Evolutionary conservation across 169 alveolate species (phyloP).

Genomic region (Eimeria sp.): DNA sequence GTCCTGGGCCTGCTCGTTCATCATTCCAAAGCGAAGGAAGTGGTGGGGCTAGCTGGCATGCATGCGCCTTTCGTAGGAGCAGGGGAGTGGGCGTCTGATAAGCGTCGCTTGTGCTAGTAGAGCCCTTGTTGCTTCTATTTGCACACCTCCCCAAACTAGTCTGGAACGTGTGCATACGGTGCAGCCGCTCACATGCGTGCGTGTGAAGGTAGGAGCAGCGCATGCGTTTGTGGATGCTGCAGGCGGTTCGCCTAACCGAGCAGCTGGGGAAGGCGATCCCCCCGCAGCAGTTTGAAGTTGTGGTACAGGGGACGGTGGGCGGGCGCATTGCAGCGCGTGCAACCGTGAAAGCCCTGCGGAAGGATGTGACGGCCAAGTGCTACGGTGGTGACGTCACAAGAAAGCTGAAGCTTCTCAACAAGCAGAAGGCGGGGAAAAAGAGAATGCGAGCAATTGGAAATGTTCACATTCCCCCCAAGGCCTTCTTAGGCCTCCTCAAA

Average conservation of each 20-base stretch:
- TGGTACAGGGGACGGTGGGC: constrained; percentile 92
- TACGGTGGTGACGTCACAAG: constrained; percentile 98
- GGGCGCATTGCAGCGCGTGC: constrained; percentile 94
- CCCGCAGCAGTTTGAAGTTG: constrained; percentile 93
- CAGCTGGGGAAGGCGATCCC: constrained; percentile 91
- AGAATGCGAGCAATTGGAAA: constrained; percentile 67
- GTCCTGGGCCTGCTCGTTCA: constrained; percentile 69
- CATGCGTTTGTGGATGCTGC: constrained; percentile 29
- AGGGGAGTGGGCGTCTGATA: not conserved
- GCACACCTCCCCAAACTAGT: not conserved
- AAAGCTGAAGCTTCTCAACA: constrained; percentile 94
- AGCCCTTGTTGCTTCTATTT: not conserved
- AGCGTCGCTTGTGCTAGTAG: not conserved
- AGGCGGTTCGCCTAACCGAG: constrained; percentile 62
- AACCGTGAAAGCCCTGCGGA: constrained; percentile 92
- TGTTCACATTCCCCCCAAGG: constrained; percentile 72
- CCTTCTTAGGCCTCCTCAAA: constrained; percentile 74
- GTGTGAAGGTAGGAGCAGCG: not conserved
- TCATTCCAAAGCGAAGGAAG: constrained; percentile 56
- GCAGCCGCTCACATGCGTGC: not conserved
- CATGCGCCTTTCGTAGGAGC: not conserved
- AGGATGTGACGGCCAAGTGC: constrained; percentile 96
- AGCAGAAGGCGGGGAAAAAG: constrained; percentile 92
- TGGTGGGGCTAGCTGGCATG: constrained; percentile 36
- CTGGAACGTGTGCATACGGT: not conserved